phyloP scores from a whole-genome alignment of 495 filamentous ascomycete genomes.

The Niebla homalea region DNA sequence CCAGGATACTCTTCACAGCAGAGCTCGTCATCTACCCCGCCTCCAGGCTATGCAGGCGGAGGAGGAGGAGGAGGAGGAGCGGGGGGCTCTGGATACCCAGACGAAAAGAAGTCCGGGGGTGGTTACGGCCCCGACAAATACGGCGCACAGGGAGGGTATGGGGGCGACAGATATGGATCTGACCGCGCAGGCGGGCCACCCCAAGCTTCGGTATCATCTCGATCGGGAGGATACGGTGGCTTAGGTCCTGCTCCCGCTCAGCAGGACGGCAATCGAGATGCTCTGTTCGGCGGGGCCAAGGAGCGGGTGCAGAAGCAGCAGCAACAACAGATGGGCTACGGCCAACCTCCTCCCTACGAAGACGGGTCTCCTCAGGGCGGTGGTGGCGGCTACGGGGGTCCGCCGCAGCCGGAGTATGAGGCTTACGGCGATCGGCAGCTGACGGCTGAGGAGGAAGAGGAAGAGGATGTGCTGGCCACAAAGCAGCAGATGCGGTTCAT shows the following conservation, averaged over 20 bases:
- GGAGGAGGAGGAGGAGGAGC: conserved; percentile 4
- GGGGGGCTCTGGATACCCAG: conserved; percentile 2
- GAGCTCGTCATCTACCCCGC: conserved; percentile 11
- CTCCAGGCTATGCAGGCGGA: conserved; percentile 6
- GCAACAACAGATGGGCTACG: conserved; percentile 17
- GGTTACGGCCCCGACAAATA: conserved; percentile 42
- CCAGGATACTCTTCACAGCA: conserved; percentile 14
- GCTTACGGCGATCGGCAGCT: conserved; percentile 53
- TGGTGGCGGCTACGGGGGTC: conserved; percentile 35
- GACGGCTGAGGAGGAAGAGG: conserved; percentile 61
- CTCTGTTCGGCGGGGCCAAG: conserved; percentile 50
- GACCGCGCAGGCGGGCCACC: conserved; percentile 27
- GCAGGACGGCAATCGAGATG: conserved; percentile 43
- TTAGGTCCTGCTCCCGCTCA: conserved; percentile 42
- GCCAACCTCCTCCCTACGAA: conserved; percentile 25
- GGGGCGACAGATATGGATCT: conserved; percentile 46
- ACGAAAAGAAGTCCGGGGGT: conserved; percentile 19
- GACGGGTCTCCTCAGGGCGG: conserved; percentile 26
- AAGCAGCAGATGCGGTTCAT: conserved; percentile 64
- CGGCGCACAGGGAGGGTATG: conserved; percentile 46
- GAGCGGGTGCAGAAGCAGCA: conserved; percentile 37
- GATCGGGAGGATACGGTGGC: conserved; percentile 63
- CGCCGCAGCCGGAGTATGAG: conserved; percentile 36
- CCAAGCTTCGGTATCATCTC: conserved; percentile 24
- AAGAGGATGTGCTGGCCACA: conserved; percentile 51